phyloP scores from a whole-genome alignment of 176 grass and related monocot genomes.

The Areca catechu region DNA sequence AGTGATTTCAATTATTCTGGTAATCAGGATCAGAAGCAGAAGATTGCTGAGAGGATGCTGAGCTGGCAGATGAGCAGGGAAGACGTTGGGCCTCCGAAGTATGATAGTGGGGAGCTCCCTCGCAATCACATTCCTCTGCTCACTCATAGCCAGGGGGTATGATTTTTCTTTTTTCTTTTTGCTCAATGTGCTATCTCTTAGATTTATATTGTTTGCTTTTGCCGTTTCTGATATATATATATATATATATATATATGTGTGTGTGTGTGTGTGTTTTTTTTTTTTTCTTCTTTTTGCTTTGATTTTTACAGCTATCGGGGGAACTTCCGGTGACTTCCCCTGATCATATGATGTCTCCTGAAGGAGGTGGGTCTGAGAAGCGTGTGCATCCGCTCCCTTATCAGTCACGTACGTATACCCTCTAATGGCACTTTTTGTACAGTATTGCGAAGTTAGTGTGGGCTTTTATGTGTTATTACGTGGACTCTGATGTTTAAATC shows the following conservation, averaged over 20 bases:
- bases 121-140: slow-evolving; percentile 63
- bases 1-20: slow-evolving; percentile 69
- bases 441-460: not conserved
- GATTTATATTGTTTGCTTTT: too few relatives aligned
- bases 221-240: too few relatives aligned
- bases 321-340: slow-evolving; percentile 76
- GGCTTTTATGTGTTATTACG: slow-evolving; percentile 19
- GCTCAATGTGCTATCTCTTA: too few relatives aligned
- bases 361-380: slow-evolving; percentile 47
- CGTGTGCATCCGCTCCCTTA: slow-evolving; percentile 66
- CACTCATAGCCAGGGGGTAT: slow-evolving; percentile 60
- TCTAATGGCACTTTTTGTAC: slow-evolving; percentile 1
- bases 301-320: slow-evolving; percentile 56
- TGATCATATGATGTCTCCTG: slow-evolving; percentile 90
- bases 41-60: slow-evolving; percentile 76
- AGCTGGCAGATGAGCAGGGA: slow-evolving; percentile 65
- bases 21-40: slow-evolving; percentile 74
- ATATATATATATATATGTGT: too few relatives aligned
- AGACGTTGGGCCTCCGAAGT: slow-evolving; percentile 55
- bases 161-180: not conserved
- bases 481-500: not conserved
- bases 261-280: too few relatives aligned
- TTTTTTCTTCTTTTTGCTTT: slow-evolving; percentile 1
- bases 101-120: slow-evolving; percentile 89
- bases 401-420: slow-evolving; percentile 57